Evolutionary conservation across 139 green algal genomes (phyloP).

Genomic region (Chlamydomonas schloesseri): DNA sequence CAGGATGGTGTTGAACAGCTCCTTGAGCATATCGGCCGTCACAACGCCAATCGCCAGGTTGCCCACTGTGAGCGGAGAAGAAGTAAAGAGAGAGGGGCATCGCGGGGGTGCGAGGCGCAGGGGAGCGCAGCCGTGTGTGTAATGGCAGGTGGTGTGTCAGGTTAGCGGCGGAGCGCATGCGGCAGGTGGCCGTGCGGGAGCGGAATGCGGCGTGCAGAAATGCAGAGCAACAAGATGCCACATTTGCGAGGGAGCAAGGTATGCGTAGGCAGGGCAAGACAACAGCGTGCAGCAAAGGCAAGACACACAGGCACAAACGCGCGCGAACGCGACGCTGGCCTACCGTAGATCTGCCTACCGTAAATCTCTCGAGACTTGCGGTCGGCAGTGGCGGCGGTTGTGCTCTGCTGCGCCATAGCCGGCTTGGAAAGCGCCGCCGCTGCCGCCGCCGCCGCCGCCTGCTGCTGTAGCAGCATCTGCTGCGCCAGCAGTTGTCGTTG

Average conservation of each 20-base stretch:
- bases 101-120: too few species aligned
- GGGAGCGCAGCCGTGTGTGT: background rate
- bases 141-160: background rate
- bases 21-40: constrained; percentile 77
- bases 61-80: constrained; percentile 59
- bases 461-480: constrained; percentile 48
- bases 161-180: too few species aligned
- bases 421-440: background rate
- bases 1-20: constrained; percentile 92
- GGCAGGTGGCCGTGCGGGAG: too few species aligned
- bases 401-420: background rate
- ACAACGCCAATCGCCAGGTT: constrained; percentile 89
- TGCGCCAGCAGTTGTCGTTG: constrained; percentile 41
- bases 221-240: too few species aligned
- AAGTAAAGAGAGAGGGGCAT: background rate
- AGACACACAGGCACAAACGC: too few species aligned
- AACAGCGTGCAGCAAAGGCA: too few species aligned
- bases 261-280: too few species aligned
- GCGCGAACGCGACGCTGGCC: background rate
- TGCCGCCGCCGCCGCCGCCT: constrained; percentile 23
- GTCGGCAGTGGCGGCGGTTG: constrained; percentile 24
- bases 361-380: constrained; percentile 57
- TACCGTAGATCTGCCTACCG: constrained; percentile 8
- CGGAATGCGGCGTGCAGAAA: too few species aligned
- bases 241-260: too few species aligned